phyloP scores from a whole-genome alignment of 495 filamentous ascomycete species.

The Penicillium lividum region DNA sequence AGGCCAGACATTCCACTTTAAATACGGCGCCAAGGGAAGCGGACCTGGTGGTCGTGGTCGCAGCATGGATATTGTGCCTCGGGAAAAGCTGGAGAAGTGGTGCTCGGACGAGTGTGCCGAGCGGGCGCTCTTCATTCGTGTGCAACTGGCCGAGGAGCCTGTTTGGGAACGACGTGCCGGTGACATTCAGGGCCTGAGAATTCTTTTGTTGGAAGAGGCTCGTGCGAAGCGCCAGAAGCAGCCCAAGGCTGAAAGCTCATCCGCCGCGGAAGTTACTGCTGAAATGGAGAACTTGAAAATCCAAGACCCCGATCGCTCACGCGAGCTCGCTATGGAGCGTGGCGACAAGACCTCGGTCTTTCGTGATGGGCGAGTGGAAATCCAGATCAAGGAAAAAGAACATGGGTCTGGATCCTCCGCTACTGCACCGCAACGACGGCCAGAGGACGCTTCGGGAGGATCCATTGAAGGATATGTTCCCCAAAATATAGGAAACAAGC shows the following conservation, averaged over 20 bases:
- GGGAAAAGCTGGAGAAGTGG: slow-evolving; percentile 78
- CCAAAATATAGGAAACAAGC: slow-evolving; percentile 16
- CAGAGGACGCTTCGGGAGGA: slow-evolving; percentile 40
- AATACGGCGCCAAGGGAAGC: slow-evolving; percentile 49
- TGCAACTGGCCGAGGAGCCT: slow-evolving; percentile 77
- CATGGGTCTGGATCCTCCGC: slow-evolving; percentile 13
- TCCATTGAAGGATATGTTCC: slow-evolving; percentile 52
- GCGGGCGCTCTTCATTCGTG: slow-evolving; percentile 77
- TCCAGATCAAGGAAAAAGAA: slow-evolving; percentile 45
- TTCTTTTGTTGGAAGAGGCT: slow-evolving; percentile 58
- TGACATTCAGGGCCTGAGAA: slow-evolving; percentile 33
- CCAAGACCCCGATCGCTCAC: slow-evolving; percentile 28
- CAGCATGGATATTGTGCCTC: slow-evolving; percentile 60
- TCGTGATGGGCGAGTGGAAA: slow-evolving; percentile 36
- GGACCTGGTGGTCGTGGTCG: slow-evolving; percentile 51
- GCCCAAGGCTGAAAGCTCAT: slow-evolving; percentile 8
- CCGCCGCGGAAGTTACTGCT: slow-evolving; percentile 26
- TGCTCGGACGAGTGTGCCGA: slow-evolving; percentile 78
- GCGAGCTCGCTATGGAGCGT: slow-evolving; percentile 49
- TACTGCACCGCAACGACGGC: slow-evolving; percentile 34
- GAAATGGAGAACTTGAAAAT: slow-evolving; percentile 36
- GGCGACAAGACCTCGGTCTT: slow-evolving; percentile 39
- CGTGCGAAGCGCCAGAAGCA: slow-evolving; percentile 23
- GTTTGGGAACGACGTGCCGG: slow-evolving; percentile 68
- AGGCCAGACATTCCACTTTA: slow-evolving; percentile 48